These are phyloP conservation scores for Suhomyces xylopsoci DNA, from an alignment of 805 yeast genomes.

Conservation along the genomic window DNA sequence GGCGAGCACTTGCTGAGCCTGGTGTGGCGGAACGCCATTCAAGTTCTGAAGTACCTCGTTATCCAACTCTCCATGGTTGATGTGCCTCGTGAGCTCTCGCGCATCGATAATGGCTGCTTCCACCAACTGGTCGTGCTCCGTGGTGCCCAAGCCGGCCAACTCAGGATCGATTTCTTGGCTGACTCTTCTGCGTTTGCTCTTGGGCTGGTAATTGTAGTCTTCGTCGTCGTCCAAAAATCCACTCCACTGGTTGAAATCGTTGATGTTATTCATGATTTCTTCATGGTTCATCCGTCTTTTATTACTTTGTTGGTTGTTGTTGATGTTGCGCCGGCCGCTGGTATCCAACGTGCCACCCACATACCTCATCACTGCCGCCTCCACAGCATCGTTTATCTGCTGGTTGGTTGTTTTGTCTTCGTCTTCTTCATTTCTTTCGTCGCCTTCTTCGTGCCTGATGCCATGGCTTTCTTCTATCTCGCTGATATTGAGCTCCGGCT, in stretches of 20 bases:
- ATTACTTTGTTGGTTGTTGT: constrained; percentile 1
- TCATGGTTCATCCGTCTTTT: constrained; percentile 32
- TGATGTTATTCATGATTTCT: constrained; percentile 38
- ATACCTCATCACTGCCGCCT: constrained; percentile 72
- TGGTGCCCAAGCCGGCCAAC: constrained; percentile 32
- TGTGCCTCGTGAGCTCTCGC: constrained; percentile 53
- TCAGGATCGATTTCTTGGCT: constrained; percentile 37
- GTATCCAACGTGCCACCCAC: constrained; percentile 62
- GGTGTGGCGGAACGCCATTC: constrained; percentile 20
- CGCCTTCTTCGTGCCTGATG: neutral
- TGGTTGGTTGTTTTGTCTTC: constrained; percentile 30
- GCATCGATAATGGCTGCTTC: constrained; percentile 72
- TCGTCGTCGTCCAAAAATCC: constrained; percentile 26
- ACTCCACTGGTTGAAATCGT: constrained; percentile 54
- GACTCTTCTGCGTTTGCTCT: constrained; percentile 10
- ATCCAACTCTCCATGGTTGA: constrained; percentile 7
- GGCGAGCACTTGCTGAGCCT: constrained; percentile 28
- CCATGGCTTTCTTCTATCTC: constrained; percentile 2
- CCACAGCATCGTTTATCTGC: constrained; percentile 55
- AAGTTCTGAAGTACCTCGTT: constrained; percentile 8
- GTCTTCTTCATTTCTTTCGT: constrained; percentile 3
- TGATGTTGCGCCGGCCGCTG: constrained; percentile 4
- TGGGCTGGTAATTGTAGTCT: constrained; percentile 3
- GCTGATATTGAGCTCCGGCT: constrained; percentile 2
- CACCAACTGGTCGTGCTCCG: constrained; percentile 62